Conservation (phyloP, 2,329 filamentous ascomycete genomes). For the Herpotrichia juniperi region DNA sequence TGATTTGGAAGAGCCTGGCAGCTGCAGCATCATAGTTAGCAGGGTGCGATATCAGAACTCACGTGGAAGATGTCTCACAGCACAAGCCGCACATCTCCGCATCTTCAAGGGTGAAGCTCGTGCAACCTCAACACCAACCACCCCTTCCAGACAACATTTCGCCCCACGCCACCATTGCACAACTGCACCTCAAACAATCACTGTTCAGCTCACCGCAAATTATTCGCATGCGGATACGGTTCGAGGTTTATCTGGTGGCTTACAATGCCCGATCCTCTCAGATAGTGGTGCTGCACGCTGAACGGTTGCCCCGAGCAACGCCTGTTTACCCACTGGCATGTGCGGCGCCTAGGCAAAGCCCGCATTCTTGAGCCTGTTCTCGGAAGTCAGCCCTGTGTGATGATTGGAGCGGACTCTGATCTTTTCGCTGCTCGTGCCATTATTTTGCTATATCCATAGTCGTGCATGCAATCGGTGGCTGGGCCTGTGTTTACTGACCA, state of each 20-base stretch:
- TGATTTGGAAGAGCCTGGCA: no score
- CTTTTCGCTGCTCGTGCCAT: constrained; percentile 12
- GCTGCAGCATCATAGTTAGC: no score
- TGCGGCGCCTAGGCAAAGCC: constrained; percentile 9
- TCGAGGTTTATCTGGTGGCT: no score
- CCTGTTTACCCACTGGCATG: constrained; percentile 20
- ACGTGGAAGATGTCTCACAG: no score
- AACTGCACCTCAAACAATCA: no score
- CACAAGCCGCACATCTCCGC: no score
- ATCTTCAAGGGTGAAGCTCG: not conserved
- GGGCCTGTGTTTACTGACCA: constrained; percentile 44
- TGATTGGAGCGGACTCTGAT: constrained; percentile 21
- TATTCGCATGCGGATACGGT: no score
- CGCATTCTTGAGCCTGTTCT: constrained; percentile 14
- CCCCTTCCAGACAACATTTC: not conserved
- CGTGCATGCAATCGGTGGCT: constrained; percentile 26
- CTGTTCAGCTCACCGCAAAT: no score
- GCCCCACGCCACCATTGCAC: no score
- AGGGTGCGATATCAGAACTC: no score
- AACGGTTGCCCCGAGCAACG: constrained; percentile 18
- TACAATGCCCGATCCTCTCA: not conserved
- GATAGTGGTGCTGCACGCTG: not conserved
- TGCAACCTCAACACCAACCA: not conserved
- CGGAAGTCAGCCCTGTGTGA: not conserved
- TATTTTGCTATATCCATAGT: constrained; percentile 13